phyloP scores from a whole-genome alignment of 345 rosid species.

The Eucalyptus fibrosa region DNA sequence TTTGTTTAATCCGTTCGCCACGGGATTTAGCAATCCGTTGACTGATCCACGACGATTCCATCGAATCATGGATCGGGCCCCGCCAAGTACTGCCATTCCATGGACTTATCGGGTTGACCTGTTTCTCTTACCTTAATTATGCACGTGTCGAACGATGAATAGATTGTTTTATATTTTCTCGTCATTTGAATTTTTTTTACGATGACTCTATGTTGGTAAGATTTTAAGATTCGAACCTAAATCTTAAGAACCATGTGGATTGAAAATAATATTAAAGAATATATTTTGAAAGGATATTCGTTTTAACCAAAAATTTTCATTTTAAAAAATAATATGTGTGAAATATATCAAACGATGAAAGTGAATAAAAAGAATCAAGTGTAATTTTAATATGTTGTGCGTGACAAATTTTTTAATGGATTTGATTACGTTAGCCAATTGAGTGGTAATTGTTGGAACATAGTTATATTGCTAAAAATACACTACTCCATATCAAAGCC shows the following conservation, averaged over 20 bases:
- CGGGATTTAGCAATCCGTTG: background rate
- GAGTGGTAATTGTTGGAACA: background rate
- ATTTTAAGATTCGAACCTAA: background rate
- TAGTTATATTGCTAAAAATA: background rate
- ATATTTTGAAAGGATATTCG: background rate
- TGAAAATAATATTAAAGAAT: background rate
- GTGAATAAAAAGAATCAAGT: background rate
- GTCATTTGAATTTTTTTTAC: no score
- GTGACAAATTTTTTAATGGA: background rate
- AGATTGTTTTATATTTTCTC: no score
- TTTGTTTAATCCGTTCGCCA: background rate
- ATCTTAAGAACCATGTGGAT: background rate
- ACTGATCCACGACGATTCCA: background rate
- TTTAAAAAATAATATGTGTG: background rate
- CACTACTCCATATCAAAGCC: background rate
- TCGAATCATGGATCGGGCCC: background rate
- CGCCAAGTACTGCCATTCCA: no score
- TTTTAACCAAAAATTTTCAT: background rate
- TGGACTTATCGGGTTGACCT: background rate
- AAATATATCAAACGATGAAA: background rate
- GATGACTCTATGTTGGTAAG: no score
- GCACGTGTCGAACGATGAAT: background rate
- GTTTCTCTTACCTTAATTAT: no score
- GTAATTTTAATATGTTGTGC: rapidly evolving
- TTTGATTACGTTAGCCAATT: background rate